Evolutionary conservation across 2,329 filamentous ascomycete species (phyloP).

Genomic region (Aspergillus pseudoglaucus): DNA sequence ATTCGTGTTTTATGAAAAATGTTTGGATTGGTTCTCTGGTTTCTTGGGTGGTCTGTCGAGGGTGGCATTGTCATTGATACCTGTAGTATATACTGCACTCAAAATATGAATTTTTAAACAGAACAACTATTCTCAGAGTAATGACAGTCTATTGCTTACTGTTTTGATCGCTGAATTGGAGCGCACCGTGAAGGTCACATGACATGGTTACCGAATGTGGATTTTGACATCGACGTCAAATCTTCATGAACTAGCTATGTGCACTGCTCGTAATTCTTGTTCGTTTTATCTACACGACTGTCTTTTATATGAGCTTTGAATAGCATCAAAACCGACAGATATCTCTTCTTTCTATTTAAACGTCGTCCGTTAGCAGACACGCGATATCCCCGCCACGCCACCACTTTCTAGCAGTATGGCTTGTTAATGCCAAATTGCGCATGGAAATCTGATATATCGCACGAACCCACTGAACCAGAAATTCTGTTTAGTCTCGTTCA

Average conservation of each 20-base stretch:
- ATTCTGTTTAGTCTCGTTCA: not conserved
- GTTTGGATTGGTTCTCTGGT: too few species aligned
- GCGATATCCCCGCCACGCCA: not conserved
- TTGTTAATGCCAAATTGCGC: not conserved
- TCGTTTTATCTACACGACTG: not conserved
- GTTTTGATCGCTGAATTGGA: too few species aligned
- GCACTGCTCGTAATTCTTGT: not conserved
- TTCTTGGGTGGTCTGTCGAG: too few species aligned
- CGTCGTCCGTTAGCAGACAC: not conserved
- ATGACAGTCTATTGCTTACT: too few species aligned
- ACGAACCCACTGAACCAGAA: too few species aligned
- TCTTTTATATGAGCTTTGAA: not conserved
- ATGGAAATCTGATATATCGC: not conserved
- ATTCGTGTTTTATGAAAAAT: too few species aligned
- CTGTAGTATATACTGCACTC: too few species aligned
- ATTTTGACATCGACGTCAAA: not conserved
- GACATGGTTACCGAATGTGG: conserved; percentile 1
- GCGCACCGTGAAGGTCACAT: conserved; percentile 1
- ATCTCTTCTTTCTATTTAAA: not conserved
- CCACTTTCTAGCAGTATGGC: not conserved
- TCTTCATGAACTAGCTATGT: not conserved
- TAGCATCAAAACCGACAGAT: not conserved
- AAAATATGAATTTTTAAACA: too few species aligned
- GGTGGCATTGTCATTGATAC: too few species aligned
- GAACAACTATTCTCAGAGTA: too few species aligned